A percentile compares a stretch with the other conserved stretches of the same genome.
Conservation (phyloP, 768 basidiomycete species). For the Lyophyllum atratum region DNA sequence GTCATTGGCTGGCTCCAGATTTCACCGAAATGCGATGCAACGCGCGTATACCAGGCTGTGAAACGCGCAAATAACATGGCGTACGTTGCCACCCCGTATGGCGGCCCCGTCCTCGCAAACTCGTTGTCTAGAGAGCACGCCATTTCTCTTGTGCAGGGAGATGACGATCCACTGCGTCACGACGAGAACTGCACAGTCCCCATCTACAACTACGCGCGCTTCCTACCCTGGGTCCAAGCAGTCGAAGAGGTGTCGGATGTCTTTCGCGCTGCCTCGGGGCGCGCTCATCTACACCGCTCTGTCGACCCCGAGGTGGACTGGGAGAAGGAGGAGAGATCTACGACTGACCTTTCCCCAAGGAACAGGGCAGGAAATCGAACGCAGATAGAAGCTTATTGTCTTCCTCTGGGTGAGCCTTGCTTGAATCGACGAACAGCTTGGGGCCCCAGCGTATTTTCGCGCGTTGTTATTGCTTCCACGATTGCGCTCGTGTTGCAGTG, state of each 20-base stretch:
- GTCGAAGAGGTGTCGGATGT: constrained; percentile 24
- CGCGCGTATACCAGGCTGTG: constrained; percentile 30
- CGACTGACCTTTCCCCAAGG: background rate
- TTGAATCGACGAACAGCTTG: constrained; percentile 9
- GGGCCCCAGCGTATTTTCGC: constrained; percentile 21
- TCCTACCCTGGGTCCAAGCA: constrained; percentile 28
- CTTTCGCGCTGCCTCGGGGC: constrained; percentile 24
- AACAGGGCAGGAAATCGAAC: constrained; percentile 20
- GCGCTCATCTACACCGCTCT: constrained; percentile 14
- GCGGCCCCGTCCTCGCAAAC: background rate
- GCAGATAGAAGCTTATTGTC: constrained; percentile 21
- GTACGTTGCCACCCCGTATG: constrained; percentile 23
- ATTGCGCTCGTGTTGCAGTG: constrained; percentile 28
- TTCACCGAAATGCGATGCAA: constrained; percentile 41
- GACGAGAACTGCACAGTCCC: constrained; percentile 27
- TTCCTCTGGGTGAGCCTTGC: background rate
- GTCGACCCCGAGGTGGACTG: constrained; percentile 19
- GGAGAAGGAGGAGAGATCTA: constrained; percentile 14
- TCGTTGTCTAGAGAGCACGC: constrained; percentile 16
- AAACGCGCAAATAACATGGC: constrained; percentile 30
- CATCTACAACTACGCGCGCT: constrained; percentile 32
- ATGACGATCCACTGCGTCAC: constrained; percentile 11
- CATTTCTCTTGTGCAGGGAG: constrained; percentile 16
- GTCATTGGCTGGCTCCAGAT: constrained; percentile 45
- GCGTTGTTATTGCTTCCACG: constrained; percentile 20